Conservation (phyloP, 139 green algal genomes). For the Tetradesmus lagerheimii region DNA sequence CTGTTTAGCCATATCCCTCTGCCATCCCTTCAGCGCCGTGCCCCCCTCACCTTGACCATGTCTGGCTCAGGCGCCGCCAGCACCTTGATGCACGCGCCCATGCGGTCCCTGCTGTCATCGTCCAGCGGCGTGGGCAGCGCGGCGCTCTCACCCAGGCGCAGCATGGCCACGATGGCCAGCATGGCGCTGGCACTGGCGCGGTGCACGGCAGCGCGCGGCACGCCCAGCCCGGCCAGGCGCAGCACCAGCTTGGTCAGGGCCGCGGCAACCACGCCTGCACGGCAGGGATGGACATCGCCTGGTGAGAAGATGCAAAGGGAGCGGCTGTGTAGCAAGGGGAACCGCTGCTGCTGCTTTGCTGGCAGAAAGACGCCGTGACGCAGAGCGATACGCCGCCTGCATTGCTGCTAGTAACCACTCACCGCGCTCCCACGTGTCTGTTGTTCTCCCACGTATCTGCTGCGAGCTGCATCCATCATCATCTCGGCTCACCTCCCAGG, state of each 20-base stretch:
- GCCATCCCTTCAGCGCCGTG: not conserved
- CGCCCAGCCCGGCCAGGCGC: conserved; percentile 70
- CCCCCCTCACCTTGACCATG: conserved; percentile 46
- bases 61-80: conserved; percentile 62
- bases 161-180: conserved; percentile 85
- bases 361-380: no score
- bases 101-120: conserved; percentile 86
- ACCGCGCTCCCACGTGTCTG: no score
- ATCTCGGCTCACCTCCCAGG: conserved; percentile 64
- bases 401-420: no score
- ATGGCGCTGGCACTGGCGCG: conserved; percentile 77
- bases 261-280: conserved; percentile 76
- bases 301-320: no score
- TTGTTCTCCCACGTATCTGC: no score
- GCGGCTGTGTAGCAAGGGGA: no score
- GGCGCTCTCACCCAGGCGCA: conserved; percentile 84
- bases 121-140: conserved; percentile 54
- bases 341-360: no score
- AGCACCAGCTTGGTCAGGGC: conserved; percentile 95
- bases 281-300: not conserved
- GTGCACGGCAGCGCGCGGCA: conserved; percentile 60
- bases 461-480: no score
- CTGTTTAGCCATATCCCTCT: no score
- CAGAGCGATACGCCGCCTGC: no score
- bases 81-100: conserved; percentile 79